phyloP scores from a whole-genome alignment of 1,139 yeast genomes.

The Geotrichum macrosporum region DNA sequence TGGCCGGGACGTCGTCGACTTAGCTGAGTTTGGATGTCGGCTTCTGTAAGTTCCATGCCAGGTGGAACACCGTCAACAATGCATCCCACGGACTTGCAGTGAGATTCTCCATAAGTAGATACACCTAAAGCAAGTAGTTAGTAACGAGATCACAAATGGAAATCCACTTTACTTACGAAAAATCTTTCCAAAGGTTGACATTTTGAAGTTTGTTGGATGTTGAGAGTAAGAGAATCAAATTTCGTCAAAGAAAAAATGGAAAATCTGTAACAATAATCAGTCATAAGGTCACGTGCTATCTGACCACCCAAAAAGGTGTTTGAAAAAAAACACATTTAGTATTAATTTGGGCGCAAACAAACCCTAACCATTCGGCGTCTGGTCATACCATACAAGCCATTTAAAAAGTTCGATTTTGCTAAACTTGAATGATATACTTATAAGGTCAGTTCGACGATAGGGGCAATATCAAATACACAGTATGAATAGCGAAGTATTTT shows the following conservation, averaged over 20 bases:
- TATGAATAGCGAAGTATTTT: slow-evolving; percentile 11
- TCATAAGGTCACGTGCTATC: too few relatives aligned
- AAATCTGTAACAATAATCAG: too few relatives aligned
- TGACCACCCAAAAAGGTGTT: too few relatives aligned
- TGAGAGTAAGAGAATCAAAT: slow-evolving; percentile 1
- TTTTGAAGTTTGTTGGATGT: slow-evolving; percentile 28
- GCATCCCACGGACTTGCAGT: slow-evolving; percentile 97
- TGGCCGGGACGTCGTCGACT: slow-evolving; percentile 98
- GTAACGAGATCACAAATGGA: background rate
- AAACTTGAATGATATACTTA: background rate
- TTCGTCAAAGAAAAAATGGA: too few relatives aligned
- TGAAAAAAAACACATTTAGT: too few relatives aligned
- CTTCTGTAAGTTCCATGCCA: slow-evolving; percentile 77
- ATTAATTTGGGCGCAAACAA: too few relatives aligned
- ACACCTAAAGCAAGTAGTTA: slow-evolving; percentile 44
- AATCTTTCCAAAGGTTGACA: slow-evolving; percentile 62
- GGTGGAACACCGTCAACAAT: slow-evolving; percentile 99
- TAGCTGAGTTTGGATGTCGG: slow-evolving; percentile 89
- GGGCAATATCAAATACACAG: background rate
- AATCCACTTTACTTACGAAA: slow-evolving; percentile 37
- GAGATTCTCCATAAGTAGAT: slow-evolving; percentile 97
- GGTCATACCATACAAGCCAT: too few relatives aligned
- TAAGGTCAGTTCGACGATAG: background rate
- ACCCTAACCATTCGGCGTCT: too few relatives aligned
- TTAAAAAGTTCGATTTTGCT: too few relatives aligned